Conservation (phyloP, 2,329 filamentous ascomycete species). For the Botryotinia calthae region DNA sequence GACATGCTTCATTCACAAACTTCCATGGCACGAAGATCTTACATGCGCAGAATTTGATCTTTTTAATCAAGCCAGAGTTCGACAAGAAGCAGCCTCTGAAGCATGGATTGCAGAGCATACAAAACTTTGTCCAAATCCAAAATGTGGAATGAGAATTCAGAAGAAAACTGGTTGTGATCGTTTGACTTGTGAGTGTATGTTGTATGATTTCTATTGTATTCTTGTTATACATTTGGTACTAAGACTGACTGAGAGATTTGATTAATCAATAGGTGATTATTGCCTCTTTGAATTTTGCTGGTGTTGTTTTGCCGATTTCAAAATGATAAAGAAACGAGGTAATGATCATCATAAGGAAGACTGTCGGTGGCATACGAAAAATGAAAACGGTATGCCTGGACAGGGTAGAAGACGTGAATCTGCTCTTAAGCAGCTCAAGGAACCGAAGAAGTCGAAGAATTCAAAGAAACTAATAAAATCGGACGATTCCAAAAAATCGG, state of each 20-base stretch:
- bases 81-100: slow-evolving; percentile 3
- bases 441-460: neutral
- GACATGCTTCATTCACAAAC: slow-evolving; percentile 8
- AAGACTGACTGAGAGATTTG: neutral
- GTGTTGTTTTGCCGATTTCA: neutral
- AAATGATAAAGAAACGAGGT: neutral
- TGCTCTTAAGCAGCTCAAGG: neutral
- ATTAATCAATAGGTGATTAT: neutral
- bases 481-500: neutral
- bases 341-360: neutral
- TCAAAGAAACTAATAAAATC: neutral
- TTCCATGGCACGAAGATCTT: slow-evolving; percentile 11
- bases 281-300: slow-evolving; percentile 2
- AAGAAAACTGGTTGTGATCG: neutral
- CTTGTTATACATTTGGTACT: neutral
- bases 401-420: neutral
- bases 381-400: neutral
- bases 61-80: neutral
- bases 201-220: neutral
- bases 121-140: neutral
- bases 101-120: neutral
- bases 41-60: slow-evolving; percentile 4
- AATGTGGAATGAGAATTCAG: slow-evolving; percentile 9
- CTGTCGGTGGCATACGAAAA: neutral
- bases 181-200: neutral